phyloP scores from a whole-genome alignment of 2,329 filamentous ascomycete genomes.

The Ophiostoma sp. region DNA sequence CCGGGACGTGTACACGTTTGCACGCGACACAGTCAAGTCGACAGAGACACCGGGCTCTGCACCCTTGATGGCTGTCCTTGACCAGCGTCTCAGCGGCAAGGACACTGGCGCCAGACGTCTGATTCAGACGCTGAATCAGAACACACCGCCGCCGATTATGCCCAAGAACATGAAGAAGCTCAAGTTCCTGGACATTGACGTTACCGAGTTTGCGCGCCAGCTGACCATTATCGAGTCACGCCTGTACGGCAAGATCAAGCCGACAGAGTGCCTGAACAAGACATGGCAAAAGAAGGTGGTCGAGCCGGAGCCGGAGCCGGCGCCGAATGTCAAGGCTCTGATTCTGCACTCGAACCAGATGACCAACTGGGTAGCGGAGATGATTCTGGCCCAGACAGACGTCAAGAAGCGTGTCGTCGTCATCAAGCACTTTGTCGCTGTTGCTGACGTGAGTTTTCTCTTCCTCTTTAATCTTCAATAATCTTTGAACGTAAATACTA shows the following conservation, averaged over 20 bases:
- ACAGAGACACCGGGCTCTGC: conserved; percentile 87
- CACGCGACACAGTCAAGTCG: conserved; percentile 83
- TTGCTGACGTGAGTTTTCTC: conserved; percentile 71
- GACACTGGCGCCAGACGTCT: conserved; percentile 81
- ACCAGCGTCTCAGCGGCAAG: conserved; percentile 82
- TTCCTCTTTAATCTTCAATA: neutral
- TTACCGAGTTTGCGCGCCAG: conserved; percentile 93
- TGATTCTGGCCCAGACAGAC: conserved; percentile 92
- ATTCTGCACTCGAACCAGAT: conserved; percentile 98
- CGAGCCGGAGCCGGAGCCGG: conserved; percentile 76
- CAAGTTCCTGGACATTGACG: conserved; percentile 95
- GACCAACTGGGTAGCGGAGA: conserved; percentile 98
- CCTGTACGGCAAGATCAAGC: conserved; percentile 91
- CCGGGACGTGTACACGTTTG: conserved; percentile 83
- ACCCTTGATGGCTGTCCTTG: conserved; percentile 77
- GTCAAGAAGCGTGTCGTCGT: conserved; percentile 95
- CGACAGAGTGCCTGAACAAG: conserved; percentile 94
- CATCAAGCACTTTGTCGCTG: conserved; percentile 95
- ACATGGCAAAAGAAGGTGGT: conserved; percentile 96
- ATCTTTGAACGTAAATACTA: conserved; percentile 19
- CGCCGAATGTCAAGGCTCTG: conserved; percentile 89
- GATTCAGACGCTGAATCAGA: conserved; percentile 77
- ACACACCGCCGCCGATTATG: conserved; percentile 81
- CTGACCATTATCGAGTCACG: conserved; percentile 94
- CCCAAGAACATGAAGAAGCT: conserved; percentile 99